Evolutionary conservation across 768 basidiomycete species (phyloP).

Genomic region (Suillus variegatus): DNA sequence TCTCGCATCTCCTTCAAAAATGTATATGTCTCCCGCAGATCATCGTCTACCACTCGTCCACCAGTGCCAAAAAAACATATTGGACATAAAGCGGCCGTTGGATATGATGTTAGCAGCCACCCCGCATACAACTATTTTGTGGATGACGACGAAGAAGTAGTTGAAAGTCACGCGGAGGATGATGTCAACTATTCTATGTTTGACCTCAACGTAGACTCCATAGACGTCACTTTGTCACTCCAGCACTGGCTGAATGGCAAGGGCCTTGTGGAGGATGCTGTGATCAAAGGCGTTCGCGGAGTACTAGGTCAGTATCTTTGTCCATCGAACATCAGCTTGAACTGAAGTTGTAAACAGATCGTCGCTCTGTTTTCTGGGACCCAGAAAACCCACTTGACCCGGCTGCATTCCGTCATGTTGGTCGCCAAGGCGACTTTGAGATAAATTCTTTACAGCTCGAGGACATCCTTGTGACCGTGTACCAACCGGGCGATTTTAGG

Average conservation of each 20-base stretch:
- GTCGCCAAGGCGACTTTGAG: conserved; percentile 85
- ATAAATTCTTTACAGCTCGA: conserved; percentile 88
- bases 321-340: background rate
- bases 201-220: conserved; percentile 90
- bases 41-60: conserved; percentile 31
- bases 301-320: conserved; percentile 65
- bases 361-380: conserved; percentile 85
- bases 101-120: conserved; percentile 78
- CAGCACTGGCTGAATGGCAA: conserved; percentile 95
- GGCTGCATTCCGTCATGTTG: conserved; percentile 73
- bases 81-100: conserved; percentile 59
- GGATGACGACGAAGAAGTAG: conserved; percentile 57
- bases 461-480: conserved; percentile 91
- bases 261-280: conserved; percentile 88
- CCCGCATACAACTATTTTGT: conserved; percentile 63
- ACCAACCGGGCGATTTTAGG: conserved; percentile 91
- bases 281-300: conserved; percentile 92
- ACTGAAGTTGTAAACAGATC: conserved; percentile 51
- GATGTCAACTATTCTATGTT: conserved; percentile 85
- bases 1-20: conserved; percentile 96
- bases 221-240: conserved; percentile 92
- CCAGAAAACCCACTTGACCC: conserved; percentile 80
- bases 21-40: conserved; percentile 88
- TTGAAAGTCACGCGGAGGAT: conserved; percentile 42
- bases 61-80: conserved; percentile 23